phyloP scores from a whole-genome alignment of 2,329 filamentous ascomycete species.

The Pyrenochaeta sp. region DNA sequence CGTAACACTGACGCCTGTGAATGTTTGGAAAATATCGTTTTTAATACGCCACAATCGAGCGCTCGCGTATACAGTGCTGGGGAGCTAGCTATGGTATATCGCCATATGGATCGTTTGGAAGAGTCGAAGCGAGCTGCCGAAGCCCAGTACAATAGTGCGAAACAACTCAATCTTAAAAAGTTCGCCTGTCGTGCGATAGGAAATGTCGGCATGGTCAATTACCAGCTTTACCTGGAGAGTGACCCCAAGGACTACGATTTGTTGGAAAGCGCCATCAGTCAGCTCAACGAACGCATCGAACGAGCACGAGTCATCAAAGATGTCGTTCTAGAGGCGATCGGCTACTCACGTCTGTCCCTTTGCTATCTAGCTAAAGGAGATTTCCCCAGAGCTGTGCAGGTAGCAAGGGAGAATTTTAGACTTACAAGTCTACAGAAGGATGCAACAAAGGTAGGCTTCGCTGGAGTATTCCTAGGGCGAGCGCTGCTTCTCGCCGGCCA shows the following conservation, averaged over 20 bases:
- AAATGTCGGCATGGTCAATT: too few relatives aligned
- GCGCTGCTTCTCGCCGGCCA: conserved; percentile 33
- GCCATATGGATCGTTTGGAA: too few relatives aligned
- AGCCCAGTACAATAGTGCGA: too few relatives aligned
- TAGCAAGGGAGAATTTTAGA: conserved; percentile 6
- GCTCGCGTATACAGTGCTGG: too few relatives aligned
- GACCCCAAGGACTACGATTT: conserved; percentile 12
- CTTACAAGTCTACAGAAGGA: conserved; percentile 19
- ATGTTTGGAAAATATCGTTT: too few relatives aligned
- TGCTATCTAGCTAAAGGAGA: conserved; percentile 37
- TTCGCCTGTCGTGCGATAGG: too few relatives aligned
- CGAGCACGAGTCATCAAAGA: conserved; percentile 15
- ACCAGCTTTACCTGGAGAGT: conserved; percentile 37
- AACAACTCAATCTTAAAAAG: too few relatives aligned
- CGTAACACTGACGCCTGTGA: too few relatives aligned
- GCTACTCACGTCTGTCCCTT: conserved; percentile 43
- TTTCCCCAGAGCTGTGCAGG: conserved; percentile 23
- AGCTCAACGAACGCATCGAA: conserved; percentile 34
- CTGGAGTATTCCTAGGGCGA: conserved; percentile 43
- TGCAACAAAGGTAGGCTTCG: conserved; percentile 38
- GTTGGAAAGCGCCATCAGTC: conserved; percentile 35
- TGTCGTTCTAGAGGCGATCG: conserved; percentile 33
- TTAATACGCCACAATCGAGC: too few relatives aligned
- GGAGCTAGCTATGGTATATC: too few relatives aligned
- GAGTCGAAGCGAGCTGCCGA: too few relatives aligned